A percentile compares a stretch with the other conserved stretches of the same genome.
phyloP scores from a whole-genome alignment of 164 flowering plant genomes.

The Hamamelis virginiana region DNA sequence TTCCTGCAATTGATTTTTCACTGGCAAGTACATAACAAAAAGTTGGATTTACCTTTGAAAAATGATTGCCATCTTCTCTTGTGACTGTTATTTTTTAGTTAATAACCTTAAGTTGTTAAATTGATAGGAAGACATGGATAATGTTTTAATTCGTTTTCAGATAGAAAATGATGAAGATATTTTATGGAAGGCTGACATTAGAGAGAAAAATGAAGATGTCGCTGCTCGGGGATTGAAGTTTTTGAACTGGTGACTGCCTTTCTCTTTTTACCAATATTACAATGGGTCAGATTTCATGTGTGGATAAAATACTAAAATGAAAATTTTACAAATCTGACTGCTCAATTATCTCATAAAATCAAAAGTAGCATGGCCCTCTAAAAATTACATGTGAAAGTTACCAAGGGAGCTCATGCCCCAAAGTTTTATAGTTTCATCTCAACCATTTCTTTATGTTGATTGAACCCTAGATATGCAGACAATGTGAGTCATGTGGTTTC shows the following conservation, averaged over 20 bases:
- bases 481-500: too few species aligned
- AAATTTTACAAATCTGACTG: too few species aligned
- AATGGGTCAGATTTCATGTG: too few species aligned
- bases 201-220: constrained; percentile 78
- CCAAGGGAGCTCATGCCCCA: too few species aligned
- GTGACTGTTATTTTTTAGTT: neutral
- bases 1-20: constrained; percentile 94
- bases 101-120: neutral
- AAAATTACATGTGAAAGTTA: too few species aligned
- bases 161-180: constrained; percentile 77
- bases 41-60: neutral
- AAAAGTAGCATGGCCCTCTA: too few species aligned
- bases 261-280: neutral
- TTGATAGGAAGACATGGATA: neutral
- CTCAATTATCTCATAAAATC: too few species aligned
- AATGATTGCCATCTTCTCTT: neutral
- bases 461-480: too few species aligned
- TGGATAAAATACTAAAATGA: too few species aligned
- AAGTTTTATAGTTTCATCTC: too few species aligned
- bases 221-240: constrained; percentile 84
- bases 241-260: constrained; percentile 56
- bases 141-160: constrained; percentile 35
- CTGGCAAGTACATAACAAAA: constrained; percentile 46
- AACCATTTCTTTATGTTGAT: too few species aligned
- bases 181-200: constrained; percentile 69